A percentile compares a stretch with the other conserved stretches of the same genome.
Conservation (phyloP, 73 alveolate species). For the Paramecium primaurelia region DNA sequence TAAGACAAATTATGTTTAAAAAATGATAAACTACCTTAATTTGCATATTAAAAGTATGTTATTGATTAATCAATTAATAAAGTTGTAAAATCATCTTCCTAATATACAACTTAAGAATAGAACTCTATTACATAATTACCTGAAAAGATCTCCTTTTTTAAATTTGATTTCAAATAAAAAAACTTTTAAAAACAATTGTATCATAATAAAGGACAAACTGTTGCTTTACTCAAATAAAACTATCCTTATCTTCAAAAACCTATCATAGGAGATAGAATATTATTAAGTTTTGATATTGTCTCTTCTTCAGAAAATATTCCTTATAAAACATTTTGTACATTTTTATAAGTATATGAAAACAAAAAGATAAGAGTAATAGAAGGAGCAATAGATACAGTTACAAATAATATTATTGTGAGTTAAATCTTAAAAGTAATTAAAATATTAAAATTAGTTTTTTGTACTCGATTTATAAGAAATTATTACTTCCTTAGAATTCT, state of each 20-base stretch:
- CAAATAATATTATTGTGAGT: not conserved
- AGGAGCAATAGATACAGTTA: not conserved
- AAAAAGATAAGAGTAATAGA: not conserved
- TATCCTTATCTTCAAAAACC: not conserved
- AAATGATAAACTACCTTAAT: not conserved
- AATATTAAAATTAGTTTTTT: not conserved
- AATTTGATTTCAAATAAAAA: slow-evolving; percentile 19
- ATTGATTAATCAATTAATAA: not conserved
- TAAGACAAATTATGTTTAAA: not conserved
- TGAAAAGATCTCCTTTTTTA: not conserved
- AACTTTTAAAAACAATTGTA: not conserved
- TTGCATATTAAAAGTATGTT: not conserved
- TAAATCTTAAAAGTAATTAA: not conserved
- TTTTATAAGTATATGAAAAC: not conserved
- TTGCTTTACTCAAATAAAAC: not conserved
- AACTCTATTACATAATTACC: slow-evolving; percentile 23
- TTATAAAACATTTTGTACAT: not conserved
- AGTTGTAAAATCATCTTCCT: not conserved
- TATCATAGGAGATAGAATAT: slow-evolving; percentile 9
- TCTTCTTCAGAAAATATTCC: not conserved
- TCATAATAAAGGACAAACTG: not conserved
- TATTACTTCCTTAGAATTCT: not conserved
- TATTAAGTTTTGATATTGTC: not conserved
- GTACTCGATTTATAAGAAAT: not conserved
- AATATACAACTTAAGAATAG: not conserved